Conservation (phyloP, 1,284 basidiomycete species). For the Apiotrichum montevideense region DNA sequence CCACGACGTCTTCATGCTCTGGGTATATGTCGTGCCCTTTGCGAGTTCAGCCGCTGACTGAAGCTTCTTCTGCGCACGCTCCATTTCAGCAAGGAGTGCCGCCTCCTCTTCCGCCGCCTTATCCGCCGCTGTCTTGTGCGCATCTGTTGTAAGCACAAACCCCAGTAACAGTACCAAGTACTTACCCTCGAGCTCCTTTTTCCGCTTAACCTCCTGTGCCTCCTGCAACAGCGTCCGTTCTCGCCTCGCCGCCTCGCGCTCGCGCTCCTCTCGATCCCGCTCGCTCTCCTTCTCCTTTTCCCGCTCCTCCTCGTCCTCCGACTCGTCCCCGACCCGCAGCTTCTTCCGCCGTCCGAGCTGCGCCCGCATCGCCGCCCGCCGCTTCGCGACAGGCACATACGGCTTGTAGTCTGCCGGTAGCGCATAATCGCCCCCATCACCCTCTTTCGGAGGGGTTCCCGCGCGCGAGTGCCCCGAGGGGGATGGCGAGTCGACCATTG, state of each 20-base stretch:
- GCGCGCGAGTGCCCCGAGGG: neutral
- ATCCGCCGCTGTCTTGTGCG: slow-evolving; percentile 75
- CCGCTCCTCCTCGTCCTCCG: slow-evolving; percentile 3
- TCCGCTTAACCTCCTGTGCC: slow-evolving; percentile 83
- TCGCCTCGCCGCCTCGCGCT: slow-evolving; percentile 59
- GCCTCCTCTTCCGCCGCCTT: slow-evolving; percentile 82
- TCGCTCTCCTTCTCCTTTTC: slow-evolving; percentile 7
- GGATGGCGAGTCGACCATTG: neutral
- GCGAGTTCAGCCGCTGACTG: slow-evolving; percentile 89
- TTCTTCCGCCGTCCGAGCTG: slow-evolving; percentile 51
- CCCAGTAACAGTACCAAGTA: neutral
- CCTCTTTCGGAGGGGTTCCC: slow-evolving; percentile 14
- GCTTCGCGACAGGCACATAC: slow-evolving; percentile 33
- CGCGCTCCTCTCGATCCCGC: slow-evolving; percentile 18
- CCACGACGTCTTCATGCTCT: slow-evolving; percentile 86
- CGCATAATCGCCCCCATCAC: slow-evolving; percentile 49
- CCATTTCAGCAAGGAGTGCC: slow-evolving; percentile 84
- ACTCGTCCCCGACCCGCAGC: slow-evolving; percentile 3
- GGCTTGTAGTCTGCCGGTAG: slow-evolving; percentile 26
- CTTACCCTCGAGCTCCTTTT: slow-evolving; percentile 72
- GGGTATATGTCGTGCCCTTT: slow-evolving; percentile 83
- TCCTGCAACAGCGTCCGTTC: slow-evolving; percentile 80
- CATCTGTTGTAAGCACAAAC: slow-evolving; percentile 53
- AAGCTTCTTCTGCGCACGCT: slow-evolving; percentile 74
- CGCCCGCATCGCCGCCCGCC: slow-evolving; percentile 13